Evolutionary conservation across 441 rosid genomes (phyloP).

Genomic region (Gossypium trilobum): DNA sequence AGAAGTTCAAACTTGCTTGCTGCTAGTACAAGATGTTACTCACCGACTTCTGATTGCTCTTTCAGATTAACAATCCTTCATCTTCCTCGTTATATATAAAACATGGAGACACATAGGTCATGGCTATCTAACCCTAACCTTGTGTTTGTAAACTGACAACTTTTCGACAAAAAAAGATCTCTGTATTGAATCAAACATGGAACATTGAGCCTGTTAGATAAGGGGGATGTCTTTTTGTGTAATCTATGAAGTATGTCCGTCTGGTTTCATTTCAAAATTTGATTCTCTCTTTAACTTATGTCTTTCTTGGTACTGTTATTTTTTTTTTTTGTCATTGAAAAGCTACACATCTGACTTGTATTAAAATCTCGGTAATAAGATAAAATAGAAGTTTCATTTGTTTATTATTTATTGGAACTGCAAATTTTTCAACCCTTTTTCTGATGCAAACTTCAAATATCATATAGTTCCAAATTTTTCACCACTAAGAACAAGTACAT

Average conservation of each 20-base stretch:
- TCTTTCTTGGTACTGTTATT: conserved; percentile 1
- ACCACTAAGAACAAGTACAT: background rate
- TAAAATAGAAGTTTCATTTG: conserved; percentile 51
- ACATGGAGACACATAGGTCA: conserved; percentile 10
- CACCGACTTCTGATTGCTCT: background rate
- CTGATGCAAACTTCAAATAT: conserved; percentile 13
- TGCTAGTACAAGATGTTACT: conserved; percentile 8
- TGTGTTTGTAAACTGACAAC: conserved; percentile 14
- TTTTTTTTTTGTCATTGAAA: conserved; percentile 16
- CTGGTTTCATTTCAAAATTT: conserved; percentile 36
- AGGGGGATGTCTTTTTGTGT: conserved; percentile 14
- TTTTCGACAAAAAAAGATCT: conserved; percentile 13
- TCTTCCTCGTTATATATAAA: background rate
- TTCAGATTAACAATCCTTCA: background rate
- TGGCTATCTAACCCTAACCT: conserved; percentile 21
- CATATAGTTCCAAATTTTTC: conserved; percentile 22
- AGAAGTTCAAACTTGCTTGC: conserved; percentile 16
- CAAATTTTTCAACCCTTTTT: conserved; percentile 21
- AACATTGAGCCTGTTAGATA: conserved; percentile 14
- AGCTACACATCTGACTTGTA: conserved; percentile 18
- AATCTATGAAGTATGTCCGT: conserved; percentile 51
- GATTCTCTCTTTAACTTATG: conserved; percentile 13
- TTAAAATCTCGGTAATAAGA: conserved; percentile 30
- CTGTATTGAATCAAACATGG: conserved; percentile 17
- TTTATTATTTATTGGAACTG: conserved; percentile 31